phyloP scores from a whole-genome alignment of 805 yeast species.

The Hanseniaspora meyeri region DNA sequence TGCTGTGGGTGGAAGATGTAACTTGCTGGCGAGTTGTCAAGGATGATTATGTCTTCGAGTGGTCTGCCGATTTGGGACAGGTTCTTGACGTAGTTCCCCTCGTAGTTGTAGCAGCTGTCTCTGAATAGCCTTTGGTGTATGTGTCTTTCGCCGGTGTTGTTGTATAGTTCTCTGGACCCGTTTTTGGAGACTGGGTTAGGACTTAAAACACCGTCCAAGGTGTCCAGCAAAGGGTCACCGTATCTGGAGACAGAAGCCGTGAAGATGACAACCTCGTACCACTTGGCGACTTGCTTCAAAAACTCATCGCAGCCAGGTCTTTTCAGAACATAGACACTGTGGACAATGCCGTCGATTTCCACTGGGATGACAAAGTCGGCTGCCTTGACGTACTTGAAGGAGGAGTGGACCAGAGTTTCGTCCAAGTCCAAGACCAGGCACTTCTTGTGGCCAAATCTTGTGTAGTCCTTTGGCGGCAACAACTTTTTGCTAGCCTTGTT shows the following conservation, averaged over 20 bases:
- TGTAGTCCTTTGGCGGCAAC: constrained; percentile 35
- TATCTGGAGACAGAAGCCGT: constrained; percentile 93
- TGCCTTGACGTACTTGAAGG: constrained; percentile 79
- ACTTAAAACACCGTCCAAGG: constrained; percentile 53
- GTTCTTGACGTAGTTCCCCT: constrained; percentile 90
- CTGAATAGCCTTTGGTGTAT: constrained; percentile 88
- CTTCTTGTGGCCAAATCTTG: constrained; percentile 48
- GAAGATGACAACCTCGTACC: constrained; percentile 90
- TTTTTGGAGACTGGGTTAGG: constrained; percentile 20
- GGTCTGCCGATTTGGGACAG: constrained; percentile 91
- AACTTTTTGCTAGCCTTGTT: constrained; percentile 56
- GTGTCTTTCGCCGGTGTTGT: constrained; percentile 28
- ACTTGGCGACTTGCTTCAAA: constrained; percentile 63
- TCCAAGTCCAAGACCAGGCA: constrained; percentile 86
- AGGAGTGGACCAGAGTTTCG: constrained; percentile 91
- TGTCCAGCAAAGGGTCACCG: constrained; percentile 90
- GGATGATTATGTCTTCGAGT: constrained; percentile 66
- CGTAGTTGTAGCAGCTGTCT: constrained; percentile 85
- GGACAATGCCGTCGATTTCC: constrained; percentile 83
- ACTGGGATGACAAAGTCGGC: constrained; percentile 97
- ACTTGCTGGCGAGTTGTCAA: constrained; percentile 97
- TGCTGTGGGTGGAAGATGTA: constrained; percentile 96
- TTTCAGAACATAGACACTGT: constrained; percentile 90
- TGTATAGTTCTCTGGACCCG: constrained; percentile 30
- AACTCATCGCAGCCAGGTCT: constrained; percentile 98